These are phyloP conservation scores for Grifola frondosa DNA, from an alignment of 1,284 basidiomycete genomes.

Conservation along the genomic window DNA sequence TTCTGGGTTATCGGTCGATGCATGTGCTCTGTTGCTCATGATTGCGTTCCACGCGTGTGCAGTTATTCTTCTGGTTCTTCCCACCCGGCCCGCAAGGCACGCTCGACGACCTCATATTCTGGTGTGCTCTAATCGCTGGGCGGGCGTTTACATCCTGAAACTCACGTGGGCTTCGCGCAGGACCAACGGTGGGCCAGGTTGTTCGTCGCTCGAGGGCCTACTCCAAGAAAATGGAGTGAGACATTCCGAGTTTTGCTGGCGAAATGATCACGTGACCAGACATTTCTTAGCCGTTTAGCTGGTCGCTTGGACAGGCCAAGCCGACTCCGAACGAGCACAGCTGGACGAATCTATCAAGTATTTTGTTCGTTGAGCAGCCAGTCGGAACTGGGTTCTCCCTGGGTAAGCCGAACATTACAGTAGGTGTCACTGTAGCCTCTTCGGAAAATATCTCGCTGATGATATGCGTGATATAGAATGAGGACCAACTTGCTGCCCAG, in stretches of 20 bases:
- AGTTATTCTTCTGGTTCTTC: conserved; percentile 90
- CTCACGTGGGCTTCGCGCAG: conserved; percentile 46
- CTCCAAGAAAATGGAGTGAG: conserved; percentile 82
- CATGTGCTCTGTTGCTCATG: background rate
- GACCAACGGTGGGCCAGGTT: conserved; percentile 55
- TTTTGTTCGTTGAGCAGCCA: conserved; percentile 85
- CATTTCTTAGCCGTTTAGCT: conserved; percentile 56
- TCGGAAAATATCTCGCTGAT: conserved; percentile 15
- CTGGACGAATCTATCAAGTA: conserved; percentile 80
- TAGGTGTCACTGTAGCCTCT: conserved; percentile 27
- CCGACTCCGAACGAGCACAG: conserved; percentile 70
- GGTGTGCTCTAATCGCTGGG: conserved; percentile 41
- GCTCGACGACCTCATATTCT: conserved; percentile 71
- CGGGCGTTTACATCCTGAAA: background rate
- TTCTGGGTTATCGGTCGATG: background rate
- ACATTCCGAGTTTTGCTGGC: background rate
- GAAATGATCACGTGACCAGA: background rate
- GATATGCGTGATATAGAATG: conserved; percentile 44
- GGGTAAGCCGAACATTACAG: conserved; percentile 65
- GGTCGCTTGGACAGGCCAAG: conserved; percentile 64
- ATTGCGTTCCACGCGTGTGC: background rate
- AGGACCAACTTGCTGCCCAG: conserved; percentile 63
- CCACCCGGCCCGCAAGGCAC: conserved; percentile 73
- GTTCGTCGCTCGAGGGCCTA: conserved; percentile 76
- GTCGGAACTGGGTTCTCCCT: conserved; percentile 81